Evolutionary conservation across 805 yeast genomes (phyloP).

Genomic region (Saccharomycopsis selenospora): DNA sequence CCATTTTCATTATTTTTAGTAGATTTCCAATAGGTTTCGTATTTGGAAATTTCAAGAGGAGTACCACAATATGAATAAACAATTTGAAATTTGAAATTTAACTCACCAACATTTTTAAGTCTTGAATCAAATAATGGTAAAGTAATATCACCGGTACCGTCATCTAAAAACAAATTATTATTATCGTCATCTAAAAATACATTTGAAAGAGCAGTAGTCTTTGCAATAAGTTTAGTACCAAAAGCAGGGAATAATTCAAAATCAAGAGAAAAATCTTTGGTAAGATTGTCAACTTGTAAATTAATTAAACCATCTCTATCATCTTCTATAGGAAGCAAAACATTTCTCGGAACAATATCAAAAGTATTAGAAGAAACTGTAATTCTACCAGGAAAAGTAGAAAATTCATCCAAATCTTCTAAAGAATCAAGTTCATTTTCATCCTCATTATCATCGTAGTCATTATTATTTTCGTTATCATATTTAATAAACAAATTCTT

Average conservation of each 20-base stretch:
- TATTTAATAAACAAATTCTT: constrained; percentile 3
- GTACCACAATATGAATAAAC: constrained; percentile 83
- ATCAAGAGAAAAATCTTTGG: constrained; percentile 56
- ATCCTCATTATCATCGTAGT: background rate
- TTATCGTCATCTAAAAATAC: constrained; percentile 34
- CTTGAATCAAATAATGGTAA: constrained; percentile 80
- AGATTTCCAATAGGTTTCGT: constrained; percentile 96
- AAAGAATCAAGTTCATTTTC: constrained; percentile 3
- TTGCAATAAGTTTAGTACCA: constrained; percentile 88
- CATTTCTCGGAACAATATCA: constrained; percentile 82
- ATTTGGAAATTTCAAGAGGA: constrained; percentile 82
- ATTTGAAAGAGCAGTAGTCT: constrained; percentile 68
- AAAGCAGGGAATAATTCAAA: constrained; percentile 91
- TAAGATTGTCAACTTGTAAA: constrained; percentile 65
- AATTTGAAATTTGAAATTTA: constrained; percentile 70
- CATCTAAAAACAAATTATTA: constrained; percentile 32
- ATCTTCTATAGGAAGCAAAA: constrained; percentile 70
- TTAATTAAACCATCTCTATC: constrained; percentile 58
- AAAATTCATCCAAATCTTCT: constrained; percentile 17
- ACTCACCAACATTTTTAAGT: constrained; percentile 72
- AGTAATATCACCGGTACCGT: constrained; percentile 33
- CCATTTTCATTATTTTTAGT: constrained; percentile 45
- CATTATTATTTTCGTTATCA: background rate
- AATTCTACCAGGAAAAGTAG: constrained; percentile 64
- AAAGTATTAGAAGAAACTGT: constrained; percentile 69